These are phyloP conservation scores for Hortaea werneckii DNA, from an alignment of 2,329 filamentous ascomycete species.

Conservation along the genomic window DNA sequence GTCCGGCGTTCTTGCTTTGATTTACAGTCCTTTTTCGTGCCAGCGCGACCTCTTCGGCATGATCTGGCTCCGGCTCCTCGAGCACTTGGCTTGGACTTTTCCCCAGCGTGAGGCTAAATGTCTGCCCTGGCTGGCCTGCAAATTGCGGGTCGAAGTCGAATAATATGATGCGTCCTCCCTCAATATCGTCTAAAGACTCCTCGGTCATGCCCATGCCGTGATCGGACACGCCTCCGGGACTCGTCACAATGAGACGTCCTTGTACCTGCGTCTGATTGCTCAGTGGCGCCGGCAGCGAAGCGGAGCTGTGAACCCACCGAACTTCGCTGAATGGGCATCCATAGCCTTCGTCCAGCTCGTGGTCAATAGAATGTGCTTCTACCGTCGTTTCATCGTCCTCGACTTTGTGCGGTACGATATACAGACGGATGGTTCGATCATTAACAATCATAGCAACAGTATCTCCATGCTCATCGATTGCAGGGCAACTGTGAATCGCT, in stretches of 20 bases:
- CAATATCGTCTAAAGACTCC: slow-evolving; percentile 24
- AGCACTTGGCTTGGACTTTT: slow-evolving; percentile 25
- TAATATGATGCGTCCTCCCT: slow-evolving; percentile 28
- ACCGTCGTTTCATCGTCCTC: slow-evolving; percentile 19
- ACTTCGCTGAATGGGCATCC: slow-evolving; percentile 28
- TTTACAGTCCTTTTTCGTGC: slow-evolving; percentile 27
- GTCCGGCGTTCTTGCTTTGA: slow-evolving; percentile 20
- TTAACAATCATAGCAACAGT: slow-evolving; percentile 30
- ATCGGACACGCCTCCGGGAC: slow-evolving; percentile 26
- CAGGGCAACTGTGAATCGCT: slow-evolving; percentile 26
- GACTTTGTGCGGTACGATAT: slow-evolving; percentile 23
- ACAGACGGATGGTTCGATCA: slow-evolving; percentile 26
- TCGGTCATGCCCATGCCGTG: slow-evolving; percentile 14
- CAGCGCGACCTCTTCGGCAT: slow-evolving; percentile 25
- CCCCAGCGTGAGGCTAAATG: slow-evolving; percentile 25
- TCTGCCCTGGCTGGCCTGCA: slow-evolving; percentile 28
- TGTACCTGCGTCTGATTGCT: slow-evolving; percentile 18
- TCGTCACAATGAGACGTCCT: slow-evolving; percentile 26
- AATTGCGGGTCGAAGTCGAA: slow-evolving; percentile 25
- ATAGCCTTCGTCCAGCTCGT: slow-evolving; percentile 29
- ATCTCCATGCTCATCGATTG: slow-evolving; percentile 27
- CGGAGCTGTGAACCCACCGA: slow-evolving; percentile 25
- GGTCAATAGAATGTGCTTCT: slow-evolving; percentile 29
- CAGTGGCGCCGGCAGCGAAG: slow-evolving; percentile 17
- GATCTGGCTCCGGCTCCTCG: slow-evolving; percentile 24